Conservation (phyloP, 148 eudicot species). For the Selenicereus undatus region DNA sequence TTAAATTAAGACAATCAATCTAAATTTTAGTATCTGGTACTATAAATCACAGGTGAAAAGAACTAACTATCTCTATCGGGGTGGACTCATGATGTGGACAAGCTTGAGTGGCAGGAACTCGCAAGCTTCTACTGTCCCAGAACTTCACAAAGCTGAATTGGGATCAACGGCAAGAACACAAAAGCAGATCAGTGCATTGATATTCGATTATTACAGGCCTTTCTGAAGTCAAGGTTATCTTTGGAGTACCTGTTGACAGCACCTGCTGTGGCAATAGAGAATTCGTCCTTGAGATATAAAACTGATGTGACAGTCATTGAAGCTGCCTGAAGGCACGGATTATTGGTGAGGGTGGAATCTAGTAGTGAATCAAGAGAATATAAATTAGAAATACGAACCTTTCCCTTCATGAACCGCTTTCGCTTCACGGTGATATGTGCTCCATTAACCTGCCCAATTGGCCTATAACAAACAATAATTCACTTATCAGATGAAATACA, state of each 20-base stretch:
- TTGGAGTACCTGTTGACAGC: slow-evolving; percentile 75
- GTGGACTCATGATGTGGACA: slow-evolving; percentile 41
- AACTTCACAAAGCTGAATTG: slow-evolving; percentile 66
- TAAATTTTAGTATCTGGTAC: too few relatives aligned
- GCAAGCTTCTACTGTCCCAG: slow-evolving; percentile 86
- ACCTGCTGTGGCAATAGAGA: slow-evolving; percentile 84
- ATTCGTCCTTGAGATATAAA: slow-evolving; percentile 75
- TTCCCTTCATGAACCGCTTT: slow-evolving; percentile 49
- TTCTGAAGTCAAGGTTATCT: not conserved
- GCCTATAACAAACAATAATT: slow-evolving; percentile 32
- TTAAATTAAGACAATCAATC: not conserved
- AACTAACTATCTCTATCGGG: slow-evolving; percentile 44
- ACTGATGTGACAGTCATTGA: slow-evolving; percentile 87
- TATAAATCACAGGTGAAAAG: not conserved
- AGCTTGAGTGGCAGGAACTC: slow-evolving; percentile 52
- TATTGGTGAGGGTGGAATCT: slow-evolving; percentile 4
- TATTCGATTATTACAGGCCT: not conserved
- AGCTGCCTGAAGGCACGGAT: slow-evolving; percentile 54
- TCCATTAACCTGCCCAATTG: slow-evolving; percentile 40
- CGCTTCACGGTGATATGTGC: slow-evolving; percentile 56
- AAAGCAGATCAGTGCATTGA: not conserved
- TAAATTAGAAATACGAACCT: slow-evolving; percentile 39
- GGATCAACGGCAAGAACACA: slow-evolving; percentile 5
- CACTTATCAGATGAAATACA: slow-evolving; percentile 7
- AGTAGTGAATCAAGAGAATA: not conserved